A percentile compares a stretch with the other conserved stretches of the same genome.
phyloP scores from a whole-genome alignment of 106 monocot species.

The Dendrobium catenatum region DNA sequence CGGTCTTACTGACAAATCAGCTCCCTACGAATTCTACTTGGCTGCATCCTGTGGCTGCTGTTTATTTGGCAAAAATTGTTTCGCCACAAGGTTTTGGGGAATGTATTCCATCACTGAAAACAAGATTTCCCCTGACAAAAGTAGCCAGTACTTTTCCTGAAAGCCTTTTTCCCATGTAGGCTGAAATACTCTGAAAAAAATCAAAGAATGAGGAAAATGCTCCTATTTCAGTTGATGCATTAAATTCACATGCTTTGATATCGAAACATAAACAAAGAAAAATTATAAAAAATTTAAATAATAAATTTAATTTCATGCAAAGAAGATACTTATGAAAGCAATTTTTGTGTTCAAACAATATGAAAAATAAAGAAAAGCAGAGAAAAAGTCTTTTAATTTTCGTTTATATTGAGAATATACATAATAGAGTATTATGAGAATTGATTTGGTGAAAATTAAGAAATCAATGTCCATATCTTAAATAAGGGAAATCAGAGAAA shows the following conservation, averaged over 20 bases:
- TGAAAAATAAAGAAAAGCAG: no score
- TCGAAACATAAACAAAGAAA: neutral
- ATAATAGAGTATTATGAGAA: no score
- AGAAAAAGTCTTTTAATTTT: no score
- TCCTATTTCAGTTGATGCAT: neutral
- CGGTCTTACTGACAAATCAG: no score
- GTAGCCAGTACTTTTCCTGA: slow-evolving; percentile 69
- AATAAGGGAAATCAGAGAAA: no score
- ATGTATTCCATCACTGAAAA: slow-evolving; percentile 61
- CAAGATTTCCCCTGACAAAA: slow-evolving; percentile 87
- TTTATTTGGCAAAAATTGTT: slow-evolving; percentile 54
- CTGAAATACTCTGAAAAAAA: slow-evolving; percentile 51
- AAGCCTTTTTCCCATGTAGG: slow-evolving; percentile 63
- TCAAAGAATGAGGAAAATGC: neutral
- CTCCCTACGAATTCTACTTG: neutral
- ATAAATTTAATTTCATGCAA: no score
- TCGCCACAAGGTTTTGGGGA: slow-evolving; percentile 68
- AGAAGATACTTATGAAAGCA: no score
- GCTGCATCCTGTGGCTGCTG: neutral
- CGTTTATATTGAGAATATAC: no score
- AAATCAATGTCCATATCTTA: no score
- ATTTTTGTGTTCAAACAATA: no score
- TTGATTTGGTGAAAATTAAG: no score
- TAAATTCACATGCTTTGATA: neutral
- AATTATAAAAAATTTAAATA: no score